Base-by-base conservation (phyloP, 116 monocot genomes). In the Posidonia oceanica region DNA sequence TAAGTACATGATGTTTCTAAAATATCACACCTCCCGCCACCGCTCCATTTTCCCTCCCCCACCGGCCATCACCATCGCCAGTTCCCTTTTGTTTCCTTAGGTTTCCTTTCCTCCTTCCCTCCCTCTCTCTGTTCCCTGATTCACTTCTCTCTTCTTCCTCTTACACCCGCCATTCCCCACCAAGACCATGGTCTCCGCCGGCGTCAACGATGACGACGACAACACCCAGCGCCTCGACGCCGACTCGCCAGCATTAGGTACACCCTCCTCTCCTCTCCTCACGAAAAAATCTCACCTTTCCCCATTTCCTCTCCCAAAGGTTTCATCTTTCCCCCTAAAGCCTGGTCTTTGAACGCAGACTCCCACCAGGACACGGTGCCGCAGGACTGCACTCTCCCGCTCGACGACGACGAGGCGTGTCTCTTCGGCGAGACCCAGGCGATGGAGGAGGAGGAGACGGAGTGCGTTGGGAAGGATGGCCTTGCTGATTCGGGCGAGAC, bases 161-260 rank as follows among this genome's bases (percentile, higher is more conserved):
- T 29, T 22, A 13, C 11, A 21, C 53, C 14, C 61, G 20, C 4
- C 2, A 12, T 21, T 12, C 23, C 52, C 4, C 0, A 23, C 52
- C 22, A 13, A 52, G 44, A 68, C 22, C 29, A 51, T 68, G 53
- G 37, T 38, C 39, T 36, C 54, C 22, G 0, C 29, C 52, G 68
- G 17, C 5, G 7, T 13, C 37, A 52, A 23, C 54, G 54, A 18
- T 7, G 54, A 2, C 39, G 67, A 63, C n/a, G 62, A 8, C n/a
- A 62, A 67, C 17, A 75, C 75, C 11, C 75, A 69, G 61, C 18
- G 13, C 15, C 22, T 75, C 38, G 53, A 51, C 14, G 7, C 69
- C 48, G 39, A 54, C 53, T 69, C 75, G 7, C 59, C 48, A 17
- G 36, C n/a, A 16, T 54, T 52, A 51, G 73, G 73, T 62, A 14